Evolutionary conservation across 2,329 filamentous ascomycete species (phyloP).

Genomic region (Fusarium torreyae): DNA sequence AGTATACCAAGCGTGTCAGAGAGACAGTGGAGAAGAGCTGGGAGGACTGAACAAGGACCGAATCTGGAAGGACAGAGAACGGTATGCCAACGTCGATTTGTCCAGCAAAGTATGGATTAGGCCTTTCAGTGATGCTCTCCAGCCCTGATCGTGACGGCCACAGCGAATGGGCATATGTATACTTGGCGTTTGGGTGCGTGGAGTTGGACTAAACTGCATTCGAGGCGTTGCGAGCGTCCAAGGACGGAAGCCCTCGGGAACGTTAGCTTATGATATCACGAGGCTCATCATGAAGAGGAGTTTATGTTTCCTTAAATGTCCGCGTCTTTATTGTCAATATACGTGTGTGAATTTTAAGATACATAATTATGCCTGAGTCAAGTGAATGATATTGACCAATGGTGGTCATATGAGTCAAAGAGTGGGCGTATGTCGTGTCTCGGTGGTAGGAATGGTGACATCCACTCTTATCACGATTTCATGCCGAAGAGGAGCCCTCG

Average conservation of each 20-base stretch:
- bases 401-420: background rate
- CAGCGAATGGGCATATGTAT: conserved; percentile 31
- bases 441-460: conserved; percentile 29
- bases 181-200: conserved; percentile 54
- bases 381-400: background rate
- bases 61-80: conserved; percentile 29
- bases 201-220: conserved; percentile 54
- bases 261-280: conserved; percentile 48
- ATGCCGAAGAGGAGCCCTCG: background rate
- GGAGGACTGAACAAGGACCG: conserved; percentile 77
- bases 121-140: conserved; percentile 27
- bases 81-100: conserved; percentile 45
- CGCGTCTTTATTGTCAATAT: conserved; percentile 12
- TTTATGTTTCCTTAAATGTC: conserved; percentile 39
- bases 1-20: conserved; percentile 94
- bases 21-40: conserved; percentile 99
- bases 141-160: conserved; percentile 3
- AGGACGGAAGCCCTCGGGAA: conserved; percentile 39
- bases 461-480: conserved; percentile 1
- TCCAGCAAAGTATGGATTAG: conserved; percentile 36
- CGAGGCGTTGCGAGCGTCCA: conserved; percentile 48
- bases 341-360: background rate
- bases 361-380: background rate
- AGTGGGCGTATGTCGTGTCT: background rate
- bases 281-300: conserved; percentile 47